phyloP scores from a whole-genome alignment of 106 monocot species.

The Apostasia shenzhenica region DNA sequence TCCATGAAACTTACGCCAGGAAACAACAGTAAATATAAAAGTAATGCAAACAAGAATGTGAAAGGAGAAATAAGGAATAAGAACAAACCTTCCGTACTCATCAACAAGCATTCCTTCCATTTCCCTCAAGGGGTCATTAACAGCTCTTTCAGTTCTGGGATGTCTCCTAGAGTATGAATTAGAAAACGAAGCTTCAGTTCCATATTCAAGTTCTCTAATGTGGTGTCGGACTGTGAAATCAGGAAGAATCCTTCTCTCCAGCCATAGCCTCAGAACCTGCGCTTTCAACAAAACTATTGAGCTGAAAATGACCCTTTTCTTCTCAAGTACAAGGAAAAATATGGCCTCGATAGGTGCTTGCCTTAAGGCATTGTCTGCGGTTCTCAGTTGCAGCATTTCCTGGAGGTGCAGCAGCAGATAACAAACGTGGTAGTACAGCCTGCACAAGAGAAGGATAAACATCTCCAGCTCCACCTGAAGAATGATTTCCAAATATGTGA shows the following conservation, averaged over 20 bases:
- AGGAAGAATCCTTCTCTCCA: conserved; percentile 75
- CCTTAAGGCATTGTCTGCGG: conserved; percentile 94
- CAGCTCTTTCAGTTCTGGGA: conserved; percentile 67
- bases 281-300: conserved; percentile 6
- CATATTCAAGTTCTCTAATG: conserved; percentile 71
- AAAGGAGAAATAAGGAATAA: not conserved
- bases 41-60: too few relatives aligned
- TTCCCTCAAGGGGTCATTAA: conserved; percentile 86
- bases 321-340: not conserved
- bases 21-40: too few relatives aligned
- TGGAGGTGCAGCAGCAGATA: conserved; percentile 78
- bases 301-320: not conserved
- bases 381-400: conserved; percentile 78
- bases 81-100: conserved; percentile 87
- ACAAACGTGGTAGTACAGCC: conserved; percentile 60
- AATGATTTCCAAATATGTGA: not conserved
- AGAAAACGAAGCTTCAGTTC: conserved; percentile 45
- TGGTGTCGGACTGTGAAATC: conserved; percentile 67
- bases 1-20: too few relatives aligned
- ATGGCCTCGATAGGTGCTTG: conserved; percentile 14
- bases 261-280: conserved; percentile 94
- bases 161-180: conserved; percentile 52
- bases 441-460: conserved; percentile 73
- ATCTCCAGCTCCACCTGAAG: conserved; percentile 69
- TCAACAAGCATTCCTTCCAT: conserved; percentile 99